These are phyloP conservation scores for Sanghuangporus weigelae DNA, from an alignment of 1,284 basidiomycete genomes.

Conservation along the genomic window DNA sequence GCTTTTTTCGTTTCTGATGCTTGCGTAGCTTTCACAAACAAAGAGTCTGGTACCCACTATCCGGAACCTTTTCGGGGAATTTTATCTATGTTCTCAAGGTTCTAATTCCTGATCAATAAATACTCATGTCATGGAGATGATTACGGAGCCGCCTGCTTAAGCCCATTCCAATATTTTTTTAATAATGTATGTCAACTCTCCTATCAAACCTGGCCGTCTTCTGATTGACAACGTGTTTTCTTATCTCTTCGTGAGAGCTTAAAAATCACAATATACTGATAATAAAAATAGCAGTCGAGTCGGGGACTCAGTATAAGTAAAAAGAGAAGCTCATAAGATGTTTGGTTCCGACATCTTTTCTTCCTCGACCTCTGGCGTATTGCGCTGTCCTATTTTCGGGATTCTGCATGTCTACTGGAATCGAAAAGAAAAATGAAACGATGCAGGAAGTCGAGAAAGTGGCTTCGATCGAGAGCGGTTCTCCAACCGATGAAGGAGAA, in stretches of 20 bases:
- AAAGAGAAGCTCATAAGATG: too few relatives aligned
- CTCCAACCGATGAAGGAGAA: conserved; percentile 2
- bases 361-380: neutral
- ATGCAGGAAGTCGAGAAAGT: neutral
- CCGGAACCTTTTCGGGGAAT: too few relatives aligned
- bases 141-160: too few relatives aligned
- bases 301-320: neutral
- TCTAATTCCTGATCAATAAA: too few relatives aligned
- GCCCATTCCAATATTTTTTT: too few relatives aligned
- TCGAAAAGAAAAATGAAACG: neutral
- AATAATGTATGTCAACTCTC: too few relatives aligned
- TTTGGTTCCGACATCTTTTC: too few relatives aligned
- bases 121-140: too few relatives aligned
- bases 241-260: neutral
- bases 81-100: too few relatives aligned
- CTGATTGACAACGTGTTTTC: neutral
- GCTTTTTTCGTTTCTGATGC: too few relatives aligned
- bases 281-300: neutral
- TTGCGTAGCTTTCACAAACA: too few relatives aligned
- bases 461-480: neutral
- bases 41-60: too few relatives aligned
- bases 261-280: neutral
- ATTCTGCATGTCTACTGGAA: neutral
- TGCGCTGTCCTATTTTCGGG: neutral
- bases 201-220: neutral